These are phyloP conservation scores for Tylopilus sp. DNA, from an alignment of 768 basidiomycete species.

Conservation along the genomic window DNA sequence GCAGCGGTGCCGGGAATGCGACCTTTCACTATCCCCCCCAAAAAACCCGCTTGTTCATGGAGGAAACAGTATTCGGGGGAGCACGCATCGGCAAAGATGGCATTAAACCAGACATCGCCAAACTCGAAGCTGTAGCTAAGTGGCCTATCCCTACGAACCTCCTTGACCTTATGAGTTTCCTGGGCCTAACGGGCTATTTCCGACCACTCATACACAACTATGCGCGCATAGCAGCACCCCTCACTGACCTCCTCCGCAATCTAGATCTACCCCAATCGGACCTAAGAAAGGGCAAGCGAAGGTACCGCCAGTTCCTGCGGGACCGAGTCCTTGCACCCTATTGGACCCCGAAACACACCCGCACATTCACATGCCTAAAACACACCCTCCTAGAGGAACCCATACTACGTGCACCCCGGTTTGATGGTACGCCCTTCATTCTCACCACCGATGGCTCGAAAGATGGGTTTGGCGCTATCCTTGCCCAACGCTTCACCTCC, in stretches of 20 bases:
- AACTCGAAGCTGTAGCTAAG: constrained; percentile 1
- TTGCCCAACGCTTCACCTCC: constrained; percentile 21
- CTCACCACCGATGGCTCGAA: constrained; percentile 35
- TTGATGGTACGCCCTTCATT: constrained; percentile 36
- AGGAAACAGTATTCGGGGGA: no score
- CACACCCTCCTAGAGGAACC: constrained; percentile 16
- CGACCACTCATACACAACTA: constrained; percentile 9
- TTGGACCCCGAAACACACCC: constrained; percentile 22
- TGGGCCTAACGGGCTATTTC: constrained; percentile 8
- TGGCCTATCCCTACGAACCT: background rate
- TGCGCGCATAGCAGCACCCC: background rate
- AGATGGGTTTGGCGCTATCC: constrained; percentile 31
- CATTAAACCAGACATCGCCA: background rate
- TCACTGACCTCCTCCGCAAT: background rate
- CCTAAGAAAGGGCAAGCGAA: background rate
- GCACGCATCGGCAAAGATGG: background rate
- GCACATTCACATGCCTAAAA: constrained; percentile 33
- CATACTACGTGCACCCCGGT: constrained; percentile 17
- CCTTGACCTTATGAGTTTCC: background rate
- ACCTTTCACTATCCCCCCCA: no score
- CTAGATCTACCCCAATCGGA: background rate
- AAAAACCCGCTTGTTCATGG: no score
- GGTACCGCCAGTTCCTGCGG: background rate
- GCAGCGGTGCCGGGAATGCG: no score
- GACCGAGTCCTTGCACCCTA: background rate